Base-by-base conservation (phyloP, 805 yeast species). In the Grigorovia yakushimaensis region DNA sequence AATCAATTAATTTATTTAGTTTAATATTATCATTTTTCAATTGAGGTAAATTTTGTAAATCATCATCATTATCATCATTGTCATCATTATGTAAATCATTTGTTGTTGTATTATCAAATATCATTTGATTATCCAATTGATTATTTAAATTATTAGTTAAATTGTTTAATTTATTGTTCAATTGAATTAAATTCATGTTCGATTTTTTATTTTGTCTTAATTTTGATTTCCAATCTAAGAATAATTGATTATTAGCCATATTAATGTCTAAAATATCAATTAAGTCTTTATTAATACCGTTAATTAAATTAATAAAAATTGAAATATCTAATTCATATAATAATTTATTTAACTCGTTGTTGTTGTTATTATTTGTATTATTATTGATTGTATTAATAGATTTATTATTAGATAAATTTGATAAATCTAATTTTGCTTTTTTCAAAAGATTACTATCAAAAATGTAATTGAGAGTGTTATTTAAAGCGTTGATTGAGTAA, bases 201-300 rank as follows among this genome's bases (percentile, higher is more conserved):
- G 41, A 33, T 21, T 22, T 41, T 33, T 18, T 8, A 13, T 33
- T 36, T 17, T 35, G 24, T 19, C 43, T 40, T 8, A 8, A 19
- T 17, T n/a, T 18, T 23, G 18, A 42, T 35, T 20, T 39, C 19
- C 20, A 43, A 19, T 45, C 41, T 2, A 8, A 13, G 36, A 27
- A 24, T 17, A 63, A 52, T 35, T 60, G 60, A 49, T 62, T 61
- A 41, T 62, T 64, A 2, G 66, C 64, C 22, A 56, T 33, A 49
- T 61, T 58, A 22, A 62, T 57, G 42, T 62, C 68, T 21, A 55
- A 43, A 10, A 62, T 58, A 46, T 62, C 66, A n/a, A 49, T 47
- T 15, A 64, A 47, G 44, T 64, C 68, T 36, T 49, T 49, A 4
- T 46, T 43, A 18, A 60, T 44, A 18, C 49, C 50, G 13, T 56